Conservation (phyloP, 2,329 filamentous ascomycete genomes). For the Ilyonectria mors-panacis region DNA sequence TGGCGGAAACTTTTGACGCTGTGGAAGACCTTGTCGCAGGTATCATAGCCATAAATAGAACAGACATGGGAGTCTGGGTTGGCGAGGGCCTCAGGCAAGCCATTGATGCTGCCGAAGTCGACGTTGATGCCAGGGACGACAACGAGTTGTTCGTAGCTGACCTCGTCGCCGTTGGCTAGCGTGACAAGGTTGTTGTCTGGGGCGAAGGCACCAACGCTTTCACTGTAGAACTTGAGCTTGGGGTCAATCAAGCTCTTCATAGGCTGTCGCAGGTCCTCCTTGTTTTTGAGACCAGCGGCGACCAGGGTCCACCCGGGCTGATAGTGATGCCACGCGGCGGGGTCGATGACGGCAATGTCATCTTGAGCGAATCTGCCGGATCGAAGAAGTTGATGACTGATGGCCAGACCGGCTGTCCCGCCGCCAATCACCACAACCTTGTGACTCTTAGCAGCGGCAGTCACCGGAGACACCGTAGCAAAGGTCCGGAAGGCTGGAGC, state of each 20-base stretch:
- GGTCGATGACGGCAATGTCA: constrained; percentile 77
- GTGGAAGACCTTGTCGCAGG: constrained; percentile 66
- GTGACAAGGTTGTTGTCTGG: constrained; percentile 71
- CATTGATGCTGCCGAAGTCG: constrained; percentile 66
- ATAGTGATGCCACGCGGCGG: constrained; percentile 75
- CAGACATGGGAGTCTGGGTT: constrained; percentile 65
- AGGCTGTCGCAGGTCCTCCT: constrained; percentile 69
- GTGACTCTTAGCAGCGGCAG: constrained; percentile 56
- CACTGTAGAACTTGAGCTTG: constrained; percentile 74
- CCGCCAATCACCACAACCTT: constrained; percentile 78
- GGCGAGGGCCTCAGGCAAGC: constrained; percentile 69
- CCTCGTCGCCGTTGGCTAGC: constrained; percentile 67
- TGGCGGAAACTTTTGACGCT: constrained; percentile 63
- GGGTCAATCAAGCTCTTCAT: constrained; percentile 68
- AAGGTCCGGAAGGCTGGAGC: background rate
- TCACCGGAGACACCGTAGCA: constrained; percentile 23
- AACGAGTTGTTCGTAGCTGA: constrained; percentile 76
- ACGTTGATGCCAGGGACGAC: constrained; percentile 72
- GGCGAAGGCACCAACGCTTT: constrained; percentile 63
- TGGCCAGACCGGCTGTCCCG: constrained; percentile 75
- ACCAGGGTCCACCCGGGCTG: constrained; percentile 81
- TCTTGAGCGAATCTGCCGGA: constrained; percentile 68
- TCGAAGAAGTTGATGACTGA: constrained; percentile 77
- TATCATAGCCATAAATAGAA: constrained; percentile 71
- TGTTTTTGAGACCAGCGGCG: constrained; percentile 75